Evolutionary conservation across 2,329 filamentous ascomycete genomes (phyloP), one percentile per base, ranked within the genome.

Genomic region (Botryotinia convoluta): DNA sequence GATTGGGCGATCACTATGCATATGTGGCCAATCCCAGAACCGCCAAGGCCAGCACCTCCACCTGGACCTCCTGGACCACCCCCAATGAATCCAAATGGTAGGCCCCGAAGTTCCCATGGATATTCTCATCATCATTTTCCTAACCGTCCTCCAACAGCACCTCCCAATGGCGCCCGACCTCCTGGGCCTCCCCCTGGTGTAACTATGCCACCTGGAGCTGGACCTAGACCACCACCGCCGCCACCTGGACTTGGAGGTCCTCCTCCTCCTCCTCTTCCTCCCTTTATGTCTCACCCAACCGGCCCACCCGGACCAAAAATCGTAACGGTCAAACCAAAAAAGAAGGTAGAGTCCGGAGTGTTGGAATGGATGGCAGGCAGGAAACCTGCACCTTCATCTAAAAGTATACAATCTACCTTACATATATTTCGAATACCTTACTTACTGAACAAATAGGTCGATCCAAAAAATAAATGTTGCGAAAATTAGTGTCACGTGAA

Each of bases 1-100:
- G 93, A 95, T 80, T 92, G 90, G 90, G 84, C 87, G 61, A 86
- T 92, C 75, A 90, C 88, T 4, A 91, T 92, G 90, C 88, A 88
- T 78, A 88, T 90, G 86, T 90, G 88, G 88, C 88, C 88, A 16
- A 85, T 89, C 77, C 86, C 87, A 20, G 87, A 89, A 72, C 79
- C 80, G 12, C 70, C 73, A 39, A 76, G 72, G 51, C 72, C 74
- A 22, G 74, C 69, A 26, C 76, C 75, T 61, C 74, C 74, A n/a
- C 69, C 72, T 69, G 42, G 57, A n/a, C 72, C 68, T 69, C 69
- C 72, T 69, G 60, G 44, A 18, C 71, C 61, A 61, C 59, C 67
- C 44, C 62, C 29, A 57, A 69, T 72, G 63, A 44, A 70, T 71
- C 64, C 57, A 45, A 72, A 72, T 71, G 39, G 39, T 51, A 69